Base-by-base conservation (phyloP, 1,284 basidiomycete species). In the Papiliotrema laurentii region DNA sequence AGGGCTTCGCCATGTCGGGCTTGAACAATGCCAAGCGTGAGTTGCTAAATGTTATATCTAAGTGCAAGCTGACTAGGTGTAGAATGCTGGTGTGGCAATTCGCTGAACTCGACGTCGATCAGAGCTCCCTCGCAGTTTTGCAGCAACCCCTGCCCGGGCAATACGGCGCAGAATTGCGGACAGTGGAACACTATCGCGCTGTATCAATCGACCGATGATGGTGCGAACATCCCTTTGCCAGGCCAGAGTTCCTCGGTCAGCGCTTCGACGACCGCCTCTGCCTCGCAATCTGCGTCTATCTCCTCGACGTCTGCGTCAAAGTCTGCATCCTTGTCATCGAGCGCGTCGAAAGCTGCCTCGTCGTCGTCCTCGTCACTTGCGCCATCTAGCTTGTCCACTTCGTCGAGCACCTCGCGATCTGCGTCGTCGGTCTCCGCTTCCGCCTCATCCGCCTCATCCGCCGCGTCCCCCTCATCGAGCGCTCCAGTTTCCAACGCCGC, bases 111-210 rank as follows among this genome's bases (percentile, higher is more conserved):
- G 11, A 22, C 28, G 5, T 43, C 41, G 16, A 33, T 3, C 5
- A 27, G 19, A 6, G 28, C 52, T 11, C 45, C 55, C 26, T 22
- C 37, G 14, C 43, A 36, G 13, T 33, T 48, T 5, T 66, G 64
- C 44, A 41, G 41, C 16, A 46, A 34, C 30, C 42, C 50, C 2
- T 67, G 64, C 55, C 38, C 42, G 10, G 61, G 62, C 9, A 49
- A 58, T 27, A 19, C 38, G 16, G 51, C 46, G n/a, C 47, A 58
- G 42, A 59, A 45, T 7, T 67, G 61, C 42, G 64, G 64, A 5
- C 31, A 35, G 18, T 45, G 43, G 43, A 37, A 45, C 43, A 31
- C 27, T 18, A 33, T 43, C 16, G 41, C 41, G 28, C 25, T 43
- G 41, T 43, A 43, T 22, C 9, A 13, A 21, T 26, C 24, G 24